Conservation (phyloP, 2,329 filamentous ascomycete genomes). For the Stemphylium beticola region DNA sequence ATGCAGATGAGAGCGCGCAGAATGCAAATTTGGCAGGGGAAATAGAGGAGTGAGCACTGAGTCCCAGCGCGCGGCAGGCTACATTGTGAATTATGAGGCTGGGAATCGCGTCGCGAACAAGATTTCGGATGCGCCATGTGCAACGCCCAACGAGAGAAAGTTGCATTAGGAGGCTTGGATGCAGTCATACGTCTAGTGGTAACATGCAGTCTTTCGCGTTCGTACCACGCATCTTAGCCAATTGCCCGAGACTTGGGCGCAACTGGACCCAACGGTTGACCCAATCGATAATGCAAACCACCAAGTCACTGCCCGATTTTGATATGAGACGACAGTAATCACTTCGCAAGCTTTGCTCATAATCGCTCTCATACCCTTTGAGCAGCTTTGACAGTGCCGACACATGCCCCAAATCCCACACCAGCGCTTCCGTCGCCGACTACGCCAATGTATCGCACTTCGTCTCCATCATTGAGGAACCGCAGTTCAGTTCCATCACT, state of each 20-base stretch:
- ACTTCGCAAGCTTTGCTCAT: not conserved
- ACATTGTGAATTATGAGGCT: not conserved
- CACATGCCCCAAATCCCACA: slow-evolving; percentile 52
- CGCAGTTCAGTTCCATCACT: slow-evolving; percentile 39
- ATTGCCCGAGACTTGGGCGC: not conserved
- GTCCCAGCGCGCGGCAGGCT: too few relatives aligned
- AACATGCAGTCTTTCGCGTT: slow-evolving; percentile 1
- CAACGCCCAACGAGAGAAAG: not conserved
- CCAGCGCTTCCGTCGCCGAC: slow-evolving; percentile 40
- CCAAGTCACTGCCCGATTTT: not conserved
- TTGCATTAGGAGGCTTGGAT: not conserved
- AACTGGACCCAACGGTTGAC: not conserved
- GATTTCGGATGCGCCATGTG: not conserved
- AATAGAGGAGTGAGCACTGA: too few relatives aligned
- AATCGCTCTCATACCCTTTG: slow-evolving; percentile 4
- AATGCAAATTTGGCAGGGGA: too few relatives aligned
- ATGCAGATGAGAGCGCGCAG: too few relatives aligned
- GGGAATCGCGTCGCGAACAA: not conserved
- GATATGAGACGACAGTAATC: not conserved
- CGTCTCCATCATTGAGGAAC: slow-evolving; percentile 53
- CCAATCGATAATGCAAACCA: not conserved
- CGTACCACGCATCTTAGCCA: slow-evolving; percentile 3
- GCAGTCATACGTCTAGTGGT: not conserved
- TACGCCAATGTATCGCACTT: slow-evolving; percentile 46
- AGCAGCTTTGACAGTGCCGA: slow-evolving; percentile 45